A percentile compares a stretch with the other conserved stretches of the same genome.
Conservation (phyloP, 352 stramenopile species). For the Pilasporangium apinafurcum region DNA sequence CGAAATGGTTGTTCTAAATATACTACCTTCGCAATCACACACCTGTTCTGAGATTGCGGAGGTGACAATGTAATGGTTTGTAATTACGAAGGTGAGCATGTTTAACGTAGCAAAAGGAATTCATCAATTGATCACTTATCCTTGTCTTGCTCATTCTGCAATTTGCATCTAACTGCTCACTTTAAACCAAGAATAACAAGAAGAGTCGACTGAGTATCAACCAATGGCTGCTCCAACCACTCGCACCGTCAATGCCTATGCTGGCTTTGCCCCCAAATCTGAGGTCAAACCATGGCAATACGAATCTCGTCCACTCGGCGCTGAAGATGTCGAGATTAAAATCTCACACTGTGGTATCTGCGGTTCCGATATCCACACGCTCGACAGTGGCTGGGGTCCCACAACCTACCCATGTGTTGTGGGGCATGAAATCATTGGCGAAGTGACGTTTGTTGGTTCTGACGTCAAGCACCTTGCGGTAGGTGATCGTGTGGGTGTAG, state of each 20-base stretch:
- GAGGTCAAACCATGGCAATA: constrained; percentile 31
- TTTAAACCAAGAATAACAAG: too few species aligned
- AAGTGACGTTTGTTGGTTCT: constrained; percentile 22
- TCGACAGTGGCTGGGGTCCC: constrained; percentile 39
- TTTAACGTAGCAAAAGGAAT: too few species aligned
- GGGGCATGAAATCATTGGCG: constrained; percentile 51
- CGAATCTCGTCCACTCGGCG: constrained; percentile 30
- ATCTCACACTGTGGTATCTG: constrained; percentile 61
- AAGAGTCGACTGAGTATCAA: too few species aligned
- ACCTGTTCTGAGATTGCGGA: too few species aligned
- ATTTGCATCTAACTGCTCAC: too few species aligned
- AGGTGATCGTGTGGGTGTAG: constrained; percentile 74
- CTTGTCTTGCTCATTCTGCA: too few species aligned
- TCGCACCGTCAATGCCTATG: constrained; percentile 33
- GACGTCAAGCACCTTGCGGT: constrained; percentile 58
- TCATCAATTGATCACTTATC: too few species aligned
- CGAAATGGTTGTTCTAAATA: too few species aligned
- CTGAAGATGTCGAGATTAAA: constrained; percentile 49
- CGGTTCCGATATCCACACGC: constrained; percentile 43
- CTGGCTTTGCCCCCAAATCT: constrained; percentile 26
- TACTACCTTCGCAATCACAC: too few species aligned
- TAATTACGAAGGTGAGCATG: too few species aligned
- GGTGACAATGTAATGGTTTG: too few species aligned
- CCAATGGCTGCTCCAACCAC: constrained; percentile 12
- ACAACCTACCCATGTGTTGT: constrained; percentile 35